Conservation (phyloP, 768 basidiomycete genomes). For the Galerina sulciceps region DNA sequence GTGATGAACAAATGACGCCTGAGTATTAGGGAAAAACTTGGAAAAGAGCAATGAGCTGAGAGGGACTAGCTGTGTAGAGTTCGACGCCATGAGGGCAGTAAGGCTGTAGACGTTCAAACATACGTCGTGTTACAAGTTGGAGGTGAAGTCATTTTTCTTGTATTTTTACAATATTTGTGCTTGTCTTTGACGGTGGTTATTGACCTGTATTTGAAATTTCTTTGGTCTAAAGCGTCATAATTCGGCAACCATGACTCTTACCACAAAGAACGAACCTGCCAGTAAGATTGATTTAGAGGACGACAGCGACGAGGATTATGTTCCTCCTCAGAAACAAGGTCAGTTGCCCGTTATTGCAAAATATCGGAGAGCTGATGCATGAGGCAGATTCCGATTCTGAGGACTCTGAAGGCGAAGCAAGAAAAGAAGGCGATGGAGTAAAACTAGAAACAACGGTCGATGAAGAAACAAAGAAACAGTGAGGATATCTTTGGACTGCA, state of each 20-base stretch:
- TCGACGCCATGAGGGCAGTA: no score
- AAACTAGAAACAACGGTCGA: slow-evolving; percentile 32
- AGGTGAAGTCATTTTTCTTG: neutral
- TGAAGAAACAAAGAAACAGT: slow-evolving; percentile 50
- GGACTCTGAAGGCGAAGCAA: slow-evolving; percentile 19
- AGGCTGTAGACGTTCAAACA: no score
- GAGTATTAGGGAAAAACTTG: no score
- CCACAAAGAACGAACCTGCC: neutral
- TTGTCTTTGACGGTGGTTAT: neutral
- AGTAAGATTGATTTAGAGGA: slow-evolving; percentile 43
- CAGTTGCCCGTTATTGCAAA: slow-evolving; percentile 24
- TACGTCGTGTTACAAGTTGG: neutral
- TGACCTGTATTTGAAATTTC: neutral
- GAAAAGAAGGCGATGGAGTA: neutral
- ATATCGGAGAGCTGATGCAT: neutral
- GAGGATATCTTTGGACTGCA: slow-evolving; percentile 9
- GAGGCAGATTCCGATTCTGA: slow-evolving; percentile 22
- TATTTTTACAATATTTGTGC: neutral
- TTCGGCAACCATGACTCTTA: slow-evolving; percentile 5
- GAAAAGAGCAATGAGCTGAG: no score
- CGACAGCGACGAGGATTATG: slow-evolving; percentile 75
- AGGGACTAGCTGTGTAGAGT: no score
- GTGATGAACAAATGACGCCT: no score
- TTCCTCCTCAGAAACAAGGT: slow-evolving; percentile 49
- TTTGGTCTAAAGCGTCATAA: neutral